Evolutionary conservation across 768 basidiomycete genomes (phyloP), one percentile per base, ranked within the genome.

Genomic region (Chalciporus chontae): DNA sequence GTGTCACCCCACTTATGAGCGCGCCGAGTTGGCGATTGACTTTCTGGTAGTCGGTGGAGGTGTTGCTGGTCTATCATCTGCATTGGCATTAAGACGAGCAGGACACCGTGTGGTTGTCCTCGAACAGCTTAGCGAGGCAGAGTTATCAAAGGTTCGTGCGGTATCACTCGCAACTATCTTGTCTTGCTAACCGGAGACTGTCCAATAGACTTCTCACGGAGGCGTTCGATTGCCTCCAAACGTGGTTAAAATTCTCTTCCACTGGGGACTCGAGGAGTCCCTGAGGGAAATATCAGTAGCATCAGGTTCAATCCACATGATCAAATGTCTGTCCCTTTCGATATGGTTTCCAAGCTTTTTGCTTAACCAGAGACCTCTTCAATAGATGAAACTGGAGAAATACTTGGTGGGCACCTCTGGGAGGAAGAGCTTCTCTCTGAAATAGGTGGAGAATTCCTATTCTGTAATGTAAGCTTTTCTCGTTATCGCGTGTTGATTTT

Each of bases 51-150:
- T 80, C 23, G 79, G 79, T 43, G 79, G 73, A 38, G 76, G 77
- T 14, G 71, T 85, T 13, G 72, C 77, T 34, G 84, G 84, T 9
- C 67, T 83, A 42, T 75, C 83, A 3, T 68, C 75, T 31, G 83
- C 83, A 4, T 77, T 75, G 55, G 70, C 77, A 14, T 70, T 86
- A 37, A 72, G 72, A 40, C 74, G 73, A 56, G 76, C 76, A 6
- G 84, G 84, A 6, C 84, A 86, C 65, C 66, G 70, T 27, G 83
- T 84, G n/a, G 67, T 74, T 2, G 73, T 86, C 3, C 62, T 85
- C 18, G 84, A 85, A 59, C 68, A 72, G 51, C 66, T 63, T 15
- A 69, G 72, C 48, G 75, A 73, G 14, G 69, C 69, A n/a, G 62
- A 70, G n/a, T 47, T 48, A 29, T 63, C 61, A 31, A 67, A 68